These are phyloP conservation scores for Beauveria rudraprayagi DNA, from an alignment of 2,329 filamentous ascomycete genomes.

Conservation along the genomic window DNA sequence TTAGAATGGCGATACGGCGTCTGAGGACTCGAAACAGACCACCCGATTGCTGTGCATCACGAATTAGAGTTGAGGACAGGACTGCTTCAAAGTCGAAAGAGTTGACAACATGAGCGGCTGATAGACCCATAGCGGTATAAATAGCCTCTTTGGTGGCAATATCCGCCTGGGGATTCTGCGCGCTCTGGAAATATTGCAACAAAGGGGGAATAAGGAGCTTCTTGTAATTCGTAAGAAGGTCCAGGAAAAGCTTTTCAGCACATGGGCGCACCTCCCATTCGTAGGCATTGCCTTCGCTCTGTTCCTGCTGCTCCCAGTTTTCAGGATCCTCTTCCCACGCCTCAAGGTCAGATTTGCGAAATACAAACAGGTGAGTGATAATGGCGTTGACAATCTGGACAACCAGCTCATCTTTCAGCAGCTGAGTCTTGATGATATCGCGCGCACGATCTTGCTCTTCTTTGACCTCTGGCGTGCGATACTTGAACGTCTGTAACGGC, in stretches of 20 bases:
- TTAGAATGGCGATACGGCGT: conserved; percentile 77
- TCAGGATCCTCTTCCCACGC: conserved; percentile 94
- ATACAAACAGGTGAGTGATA: conserved; percentile 81
- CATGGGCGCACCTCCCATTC: conserved; percentile 90
- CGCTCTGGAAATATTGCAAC: conserved; percentile 72
- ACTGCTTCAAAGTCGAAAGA: conserved; percentile 79
- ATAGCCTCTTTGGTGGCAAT: conserved; percentile 87
- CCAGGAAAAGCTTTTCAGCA: conserved; percentile 87
- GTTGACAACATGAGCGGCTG: conserved; percentile 65
- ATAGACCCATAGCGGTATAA: conserved; percentile 84
- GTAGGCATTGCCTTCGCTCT: conserved; percentile 75
- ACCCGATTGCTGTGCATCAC: conserved; percentile 62
- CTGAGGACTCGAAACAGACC: conserved; percentile 71
- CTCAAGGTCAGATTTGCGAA: conserved; percentile 74
- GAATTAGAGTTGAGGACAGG: conserved; percentile 63
- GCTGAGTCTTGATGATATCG: conserved; percentile 58
- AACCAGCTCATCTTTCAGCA: conserved; percentile 71
- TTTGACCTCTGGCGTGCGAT: conserved; percentile 64
- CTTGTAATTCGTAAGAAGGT: conserved; percentile 85
- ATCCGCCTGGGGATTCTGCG: conserved; percentile 57
- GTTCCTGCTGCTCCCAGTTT: conserved; percentile 89
- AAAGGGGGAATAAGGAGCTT: conserved; percentile 70
- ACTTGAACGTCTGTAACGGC: conserved; percentile 75
- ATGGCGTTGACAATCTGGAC: conserved; percentile 75
- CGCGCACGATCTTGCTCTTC: conserved; percentile 66